phyloP scores from a whole-genome alignment of 108 stramenopile species.

The Thalassiosira profunda region DNA sequence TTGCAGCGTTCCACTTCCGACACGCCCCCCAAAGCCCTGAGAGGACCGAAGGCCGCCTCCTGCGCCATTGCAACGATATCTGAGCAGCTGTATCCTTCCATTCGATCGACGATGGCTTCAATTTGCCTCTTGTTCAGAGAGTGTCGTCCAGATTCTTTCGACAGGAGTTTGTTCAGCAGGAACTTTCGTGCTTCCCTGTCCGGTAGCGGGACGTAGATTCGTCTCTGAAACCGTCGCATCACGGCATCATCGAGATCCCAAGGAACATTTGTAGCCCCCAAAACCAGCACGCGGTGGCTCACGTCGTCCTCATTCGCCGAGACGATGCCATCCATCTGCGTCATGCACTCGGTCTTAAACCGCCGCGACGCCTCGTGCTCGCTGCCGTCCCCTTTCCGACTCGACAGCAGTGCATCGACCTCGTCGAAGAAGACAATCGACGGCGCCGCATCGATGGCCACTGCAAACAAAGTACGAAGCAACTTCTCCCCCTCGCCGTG shows the following conservation, averaged over 20 bases:
- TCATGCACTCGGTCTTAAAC: conserved; percentile 99
- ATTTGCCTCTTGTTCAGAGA: conserved; percentile 16
- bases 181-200: conserved; percentile 84
- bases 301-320: conserved; percentile 87
- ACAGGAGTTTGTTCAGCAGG: conserved; percentile 90
- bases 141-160: conserved; percentile 48
- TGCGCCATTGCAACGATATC: conserved; percentile 74
- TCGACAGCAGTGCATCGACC: conserved; percentile 95
- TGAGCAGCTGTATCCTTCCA: conserved; percentile 66
- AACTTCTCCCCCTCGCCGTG: conserved; percentile 99
- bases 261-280: conserved; percentile 99
- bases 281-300: conserved; percentile 79
- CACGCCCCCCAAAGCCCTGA: conserved; percentile 52
- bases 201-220: conserved; percentile 99
- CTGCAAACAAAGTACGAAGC: conserved; percentile 98
- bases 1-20: conserved; percentile 48
- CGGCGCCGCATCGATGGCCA: conserved; percentile 93
- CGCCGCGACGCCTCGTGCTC: conserved; percentile 94
- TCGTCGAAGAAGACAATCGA: conserved; percentile 99
- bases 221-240: conserved; percentile 98
- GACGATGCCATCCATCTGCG: conserved; percentile 99
- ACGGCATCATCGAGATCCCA: conserved; percentile 99
- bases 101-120: conserved; percentile 37
- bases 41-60: conserved; percentile 69
- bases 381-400: conserved; percentile 87